Evolutionary conservation across 768 basidiomycete genomes (phyloP).

Genomic region (Pulveroboletus sp.): DNA sequence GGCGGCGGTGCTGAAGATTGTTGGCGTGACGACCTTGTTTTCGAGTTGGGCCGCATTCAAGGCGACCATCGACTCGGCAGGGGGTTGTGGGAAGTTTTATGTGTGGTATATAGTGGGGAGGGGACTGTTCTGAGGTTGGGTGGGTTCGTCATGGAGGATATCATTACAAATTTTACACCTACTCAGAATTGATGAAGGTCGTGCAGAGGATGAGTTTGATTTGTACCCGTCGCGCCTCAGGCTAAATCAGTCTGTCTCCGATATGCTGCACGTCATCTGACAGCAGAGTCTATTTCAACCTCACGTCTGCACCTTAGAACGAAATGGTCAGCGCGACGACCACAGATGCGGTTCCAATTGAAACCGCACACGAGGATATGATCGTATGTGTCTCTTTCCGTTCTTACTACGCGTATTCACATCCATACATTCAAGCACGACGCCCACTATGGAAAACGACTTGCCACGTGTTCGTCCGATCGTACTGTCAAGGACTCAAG

Average conservation of each 20-base stretch:
- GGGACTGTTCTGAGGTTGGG: too few relatives aligned
- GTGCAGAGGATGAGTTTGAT: too few relatives aligned
- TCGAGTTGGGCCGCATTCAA: conserved; percentile 17
- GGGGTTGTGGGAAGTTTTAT: conserved; percentile 11
- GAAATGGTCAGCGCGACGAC: conserved; percentile 38
- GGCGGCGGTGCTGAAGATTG: conserved; percentile 35
- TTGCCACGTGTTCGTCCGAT: conserved; percentile 96
- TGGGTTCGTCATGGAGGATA: too few relatives aligned
- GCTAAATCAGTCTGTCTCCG: too few relatives aligned
- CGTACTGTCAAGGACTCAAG: conserved; percentile 88
- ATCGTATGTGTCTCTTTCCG: conserved; percentile 54
- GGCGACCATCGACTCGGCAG: conserved; percentile 5
- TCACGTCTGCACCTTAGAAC: too few relatives aligned
- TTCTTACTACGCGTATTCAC: neutral
- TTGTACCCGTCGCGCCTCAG: too few relatives aligned
- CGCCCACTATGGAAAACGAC: conserved; percentile 93
- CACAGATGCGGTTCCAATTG: conserved; percentile 76
- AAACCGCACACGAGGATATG: conserved; percentile 98
- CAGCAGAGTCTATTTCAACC: too few relatives aligned
- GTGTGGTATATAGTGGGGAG: conserved; percentile 9
- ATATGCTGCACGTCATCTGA: too few relatives aligned
- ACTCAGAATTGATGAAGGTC: too few relatives aligned
- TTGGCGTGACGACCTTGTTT: conserved; percentile 11
- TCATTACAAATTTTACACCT: too few relatives aligned
- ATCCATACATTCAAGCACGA: conserved; percentile 73